Evolutionary conservation across 2,329 filamentous ascomycete genomes (phyloP).

Genomic region (Exserohilum turcica): DNA sequence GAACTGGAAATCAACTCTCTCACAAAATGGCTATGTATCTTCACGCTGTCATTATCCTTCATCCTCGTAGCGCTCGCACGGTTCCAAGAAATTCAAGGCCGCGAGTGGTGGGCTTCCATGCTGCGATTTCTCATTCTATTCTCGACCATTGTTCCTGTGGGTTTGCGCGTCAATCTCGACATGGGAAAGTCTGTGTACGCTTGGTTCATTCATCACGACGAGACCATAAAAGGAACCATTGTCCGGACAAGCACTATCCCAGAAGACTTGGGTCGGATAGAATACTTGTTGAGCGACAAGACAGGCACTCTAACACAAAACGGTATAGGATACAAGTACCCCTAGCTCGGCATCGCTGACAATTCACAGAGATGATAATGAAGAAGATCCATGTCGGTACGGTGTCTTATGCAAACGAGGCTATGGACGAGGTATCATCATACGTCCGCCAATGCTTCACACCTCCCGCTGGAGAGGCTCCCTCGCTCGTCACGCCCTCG

Average conservation of each 20-base stretch:
- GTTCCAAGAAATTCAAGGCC: slow-evolving; percentile 68
- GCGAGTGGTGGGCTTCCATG: slow-evolving; percentile 92
- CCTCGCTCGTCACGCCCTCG: slow-evolving; percentile 72
- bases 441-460: slow-evolving; percentile 87
- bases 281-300: slow-evolving; percentile 96
- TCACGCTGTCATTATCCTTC: slow-evolving; percentile 85
- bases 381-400: slow-evolving; percentile 98
- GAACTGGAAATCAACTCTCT: slow-evolving; percentile 97
- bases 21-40: slow-evolving; percentile 90
- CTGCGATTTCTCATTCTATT: slow-evolving; percentile 98
- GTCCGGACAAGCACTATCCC: slow-evolving; percentile 97
- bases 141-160: slow-evolving; percentile 98
- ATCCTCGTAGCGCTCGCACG: slow-evolving; percentile 86
- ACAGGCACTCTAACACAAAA: slow-evolving; percentile 98
- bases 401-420: slow-evolving; percentile 96
- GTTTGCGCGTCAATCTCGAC: slow-evolving; percentile 92
- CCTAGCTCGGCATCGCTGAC: slow-evolving; percentile 21
- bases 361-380: slow-evolving; percentile 81
- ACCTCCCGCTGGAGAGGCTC: slow-evolving; percentile 37
- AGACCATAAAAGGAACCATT: slow-evolving; percentile 87
- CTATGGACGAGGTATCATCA: slow-evolving; percentile 93
- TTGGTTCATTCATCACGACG: slow-evolving; percentile 89
- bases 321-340: slow-evolving; percentile 49
- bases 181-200: slow-evolving; percentile 97
- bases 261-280: slow-evolving; percentile 91